Percentiles rank a stretch among this genome's conserved stretches.
Evolutionary conservation across 2,329 filamentous ascomycete species (phyloP).

Genomic region (Nothophaeocryptopus gaeumannii): DNA sequence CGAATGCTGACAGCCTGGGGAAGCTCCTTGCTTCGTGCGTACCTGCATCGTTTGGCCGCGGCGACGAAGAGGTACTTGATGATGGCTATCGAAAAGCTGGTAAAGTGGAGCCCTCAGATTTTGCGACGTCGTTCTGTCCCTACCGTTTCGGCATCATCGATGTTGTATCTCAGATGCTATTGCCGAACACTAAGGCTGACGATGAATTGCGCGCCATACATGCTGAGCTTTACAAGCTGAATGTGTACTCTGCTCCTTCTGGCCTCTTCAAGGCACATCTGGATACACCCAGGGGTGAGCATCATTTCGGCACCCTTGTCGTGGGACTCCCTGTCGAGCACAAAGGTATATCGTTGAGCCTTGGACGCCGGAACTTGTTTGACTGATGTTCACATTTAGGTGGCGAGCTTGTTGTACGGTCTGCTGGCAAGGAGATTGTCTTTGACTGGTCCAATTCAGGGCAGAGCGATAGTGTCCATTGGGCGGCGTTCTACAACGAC

Average conservation of each 20-base stretch:
- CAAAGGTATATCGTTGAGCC: not conserved
- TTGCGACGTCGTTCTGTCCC: constrained; percentile 31
- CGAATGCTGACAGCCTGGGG: not conserved
- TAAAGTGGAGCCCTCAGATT: constrained; percentile 47
- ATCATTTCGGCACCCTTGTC: constrained; percentile 20
- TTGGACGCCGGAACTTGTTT: no score
- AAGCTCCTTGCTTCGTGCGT: constrained; percentile 21
- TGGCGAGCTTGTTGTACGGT: constrained; percentile 45
- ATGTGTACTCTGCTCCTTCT: constrained; percentile 37
- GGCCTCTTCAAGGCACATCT: constrained; percentile 22
- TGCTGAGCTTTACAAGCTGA: constrained; percentile 58
- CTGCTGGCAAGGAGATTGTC: constrained; percentile 35
- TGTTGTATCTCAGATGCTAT: constrained; percentile 46
- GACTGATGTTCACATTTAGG: constrained; percentile 26
- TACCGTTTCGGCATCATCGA: constrained; percentile 48
- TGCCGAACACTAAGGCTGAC: constrained; percentile 29
- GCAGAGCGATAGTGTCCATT: constrained; percentile 32
- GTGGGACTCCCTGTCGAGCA: constrained; percentile 16
- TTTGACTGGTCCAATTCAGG: constrained; percentile 46
- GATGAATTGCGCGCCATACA: constrained; percentile 36
- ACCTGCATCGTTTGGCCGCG: constrained; percentile 51
- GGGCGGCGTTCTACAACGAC: constrained; percentile 55
- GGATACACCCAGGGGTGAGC: constrained; percentile 20
- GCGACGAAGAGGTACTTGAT: constrained; percentile 49
- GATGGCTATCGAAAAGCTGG: constrained; percentile 52